phyloP scores from a whole-genome alignment of 306 rosid genomes.

The Alnus rubra region DNA sequence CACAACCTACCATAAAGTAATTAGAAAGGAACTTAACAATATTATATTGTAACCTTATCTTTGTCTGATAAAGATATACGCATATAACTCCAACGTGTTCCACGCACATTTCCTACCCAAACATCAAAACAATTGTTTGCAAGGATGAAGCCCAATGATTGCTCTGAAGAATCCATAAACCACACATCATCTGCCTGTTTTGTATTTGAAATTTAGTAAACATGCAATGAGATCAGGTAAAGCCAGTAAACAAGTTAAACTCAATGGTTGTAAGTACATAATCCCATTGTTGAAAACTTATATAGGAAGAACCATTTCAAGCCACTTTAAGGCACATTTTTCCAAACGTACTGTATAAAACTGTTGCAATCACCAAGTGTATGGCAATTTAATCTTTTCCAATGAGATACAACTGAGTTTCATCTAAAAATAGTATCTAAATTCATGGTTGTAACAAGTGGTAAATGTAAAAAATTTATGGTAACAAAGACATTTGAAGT shows the following conservation, averaged over 20 bases:
- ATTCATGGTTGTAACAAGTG: not conserved
- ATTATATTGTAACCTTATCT: constrained; percentile 48
- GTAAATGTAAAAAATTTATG: not conserved
- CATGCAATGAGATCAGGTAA: constrained; percentile 17
- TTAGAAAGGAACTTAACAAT: not conserved
- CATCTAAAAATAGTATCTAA: not conserved
- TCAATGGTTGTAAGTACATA: not conserved
- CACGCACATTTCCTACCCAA: constrained; percentile 95
- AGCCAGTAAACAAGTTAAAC: not conserved
- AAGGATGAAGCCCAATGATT: constrained; percentile 88
- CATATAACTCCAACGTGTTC: constrained; percentile 91
- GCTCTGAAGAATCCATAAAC: constrained; percentile 76
- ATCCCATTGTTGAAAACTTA: constrained; percentile 7
- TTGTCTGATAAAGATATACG: constrained; percentile 56
- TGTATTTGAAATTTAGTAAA: constrained; percentile 28
- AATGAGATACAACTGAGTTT: not conserved
- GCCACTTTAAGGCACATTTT: not conserved
- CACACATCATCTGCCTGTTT: constrained; percentile 88
- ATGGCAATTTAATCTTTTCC: not conserved
- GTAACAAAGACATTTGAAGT: not conserved
- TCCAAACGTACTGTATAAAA: not conserved
- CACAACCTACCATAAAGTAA: not conserved
- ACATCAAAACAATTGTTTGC: constrained; percentile 95
- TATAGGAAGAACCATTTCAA: not conserved
- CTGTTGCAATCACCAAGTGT: not conserved